Conservation (phyloP, 108 stramenopile species). For the Nitzschia putrida region DNA sequence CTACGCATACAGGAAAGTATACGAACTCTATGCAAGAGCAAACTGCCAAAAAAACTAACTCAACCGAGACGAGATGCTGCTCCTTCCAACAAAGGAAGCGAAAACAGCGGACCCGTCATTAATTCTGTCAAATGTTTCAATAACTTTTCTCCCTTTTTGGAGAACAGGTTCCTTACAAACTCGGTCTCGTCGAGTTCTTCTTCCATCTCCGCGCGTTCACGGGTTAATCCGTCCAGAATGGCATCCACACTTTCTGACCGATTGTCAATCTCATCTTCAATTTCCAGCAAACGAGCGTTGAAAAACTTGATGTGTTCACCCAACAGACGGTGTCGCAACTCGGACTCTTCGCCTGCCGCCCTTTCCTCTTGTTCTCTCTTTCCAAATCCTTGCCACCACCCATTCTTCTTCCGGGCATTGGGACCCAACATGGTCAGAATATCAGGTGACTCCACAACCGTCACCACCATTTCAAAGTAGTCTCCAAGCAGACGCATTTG, state of each 20-base stretch:
- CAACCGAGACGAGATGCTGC: background rate
- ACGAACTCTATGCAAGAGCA: background rate
- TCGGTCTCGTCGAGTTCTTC: slow-evolving; percentile 18
- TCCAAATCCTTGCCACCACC: slow-evolving; percentile 25
- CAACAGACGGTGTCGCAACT: slow-evolving; percentile 32
- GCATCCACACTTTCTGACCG: slow-evolving; percentile 33
- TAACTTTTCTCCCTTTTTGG: slow-evolving; percentile 26
- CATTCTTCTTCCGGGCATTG: slow-evolving; percentile 8
- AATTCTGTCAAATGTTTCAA: slow-evolving; percentile 22
- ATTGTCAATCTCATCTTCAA: slow-evolving; percentile 36
- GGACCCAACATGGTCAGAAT: slow-evolving; percentile 34
- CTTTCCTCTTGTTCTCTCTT: slow-evolving; percentile 16
- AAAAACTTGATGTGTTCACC: slow-evolving; percentile 42
- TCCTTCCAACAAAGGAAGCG: slow-evolving; percentile 2
- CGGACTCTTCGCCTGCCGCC: slow-evolving; percentile 18
- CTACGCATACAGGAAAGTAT: too few relatives aligned
- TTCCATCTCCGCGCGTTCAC: slow-evolving; percentile 16
- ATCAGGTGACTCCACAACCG: slow-evolving; percentile 43
- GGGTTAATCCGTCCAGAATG: slow-evolving; percentile 23
- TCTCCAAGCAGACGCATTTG: slow-evolving; percentile 40
- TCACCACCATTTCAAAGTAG: slow-evolving; percentile 46
- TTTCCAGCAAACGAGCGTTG: slow-evolving; percentile 36
- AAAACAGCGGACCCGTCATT: slow-evolving; percentile 35
- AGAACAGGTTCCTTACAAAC: slow-evolving; percentile 23
- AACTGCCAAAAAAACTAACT: background rate